Conservation (phyloP, 495 filamentous ascomycete genomes). For the Talaromyces liani region DNA sequence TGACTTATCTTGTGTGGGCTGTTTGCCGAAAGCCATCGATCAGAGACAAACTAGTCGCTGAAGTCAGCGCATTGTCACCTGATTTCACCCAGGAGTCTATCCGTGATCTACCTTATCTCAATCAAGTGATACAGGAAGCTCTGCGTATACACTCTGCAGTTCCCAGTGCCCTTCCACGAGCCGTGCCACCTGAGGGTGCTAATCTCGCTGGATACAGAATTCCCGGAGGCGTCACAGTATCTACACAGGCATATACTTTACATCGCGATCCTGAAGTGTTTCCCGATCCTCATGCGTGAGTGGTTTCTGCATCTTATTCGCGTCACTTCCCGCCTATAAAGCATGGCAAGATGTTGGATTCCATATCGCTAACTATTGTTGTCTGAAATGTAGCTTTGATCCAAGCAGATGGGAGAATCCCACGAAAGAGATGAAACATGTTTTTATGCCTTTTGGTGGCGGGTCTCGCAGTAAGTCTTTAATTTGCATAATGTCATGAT, state of each 20-base stretch:
- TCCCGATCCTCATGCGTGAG: not conserved
- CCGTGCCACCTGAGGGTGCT: not conserved
- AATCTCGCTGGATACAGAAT: not conserved
- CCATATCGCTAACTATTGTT: not conserved
- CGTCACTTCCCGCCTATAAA: too few relatives aligned
- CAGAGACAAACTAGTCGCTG: slow-evolving; percentile 13
- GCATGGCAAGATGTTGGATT: not conserved
- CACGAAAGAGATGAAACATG: slow-evolving; percentile 44
- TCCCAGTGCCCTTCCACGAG: not conserved
- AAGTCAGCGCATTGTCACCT: not conserved
- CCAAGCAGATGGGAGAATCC: slow-evolving; percentile 34
- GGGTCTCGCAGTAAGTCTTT: slow-evolving; percentile 30
- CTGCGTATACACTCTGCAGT: not conserved
- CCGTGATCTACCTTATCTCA: slow-evolving; percentile 6
- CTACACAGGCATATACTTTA: not conserved
- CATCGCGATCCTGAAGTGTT: not conserved
- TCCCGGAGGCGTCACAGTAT: not conserved
- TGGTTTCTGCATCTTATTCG: not conserved
- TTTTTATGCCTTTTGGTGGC: slow-evolving; percentile 45
- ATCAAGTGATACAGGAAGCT: not conserved
- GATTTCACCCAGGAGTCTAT: slow-evolving; percentile 13
- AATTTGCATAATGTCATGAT: too few relatives aligned
- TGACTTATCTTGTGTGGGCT: slow-evolving; percentile 31
- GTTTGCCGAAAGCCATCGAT: slow-evolving; percentile 17
- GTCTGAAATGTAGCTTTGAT: slow-evolving; percentile 23